Percentiles rank a stretch among this genome's conserved stretches.
phyloP scores from a whole-genome alignment of 371 early-diverging fungal species.

The Apophysomyces trapeziformis region DNA sequence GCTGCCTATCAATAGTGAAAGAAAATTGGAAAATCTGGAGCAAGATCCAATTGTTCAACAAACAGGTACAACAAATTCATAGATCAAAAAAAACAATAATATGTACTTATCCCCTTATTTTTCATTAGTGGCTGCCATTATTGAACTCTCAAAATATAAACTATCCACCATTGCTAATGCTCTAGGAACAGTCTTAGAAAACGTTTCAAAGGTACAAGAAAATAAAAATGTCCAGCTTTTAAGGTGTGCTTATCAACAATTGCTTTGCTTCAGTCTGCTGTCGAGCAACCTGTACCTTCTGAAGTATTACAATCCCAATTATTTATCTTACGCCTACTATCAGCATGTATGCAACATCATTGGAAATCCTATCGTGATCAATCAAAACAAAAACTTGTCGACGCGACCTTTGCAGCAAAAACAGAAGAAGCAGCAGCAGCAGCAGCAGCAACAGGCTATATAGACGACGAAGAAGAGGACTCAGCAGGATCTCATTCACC shows the following conservation, averaged over 20 bases:
- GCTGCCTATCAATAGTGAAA: constrained; percentile 65
- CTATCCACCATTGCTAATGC: constrained; percentile 60
- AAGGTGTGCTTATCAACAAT: too few species aligned
- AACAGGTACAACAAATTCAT: constrained; percentile 40
- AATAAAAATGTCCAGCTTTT: too few species aligned
- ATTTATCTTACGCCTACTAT: constrained; percentile 73
- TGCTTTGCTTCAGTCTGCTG: constrained; percentile 23
- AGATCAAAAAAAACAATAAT: neutral
- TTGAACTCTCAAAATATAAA: constrained; percentile 67
- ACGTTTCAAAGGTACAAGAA: constrained; percentile 61
- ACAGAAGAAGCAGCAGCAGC: constrained; percentile 23
- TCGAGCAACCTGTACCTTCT: constrained; percentile 61
- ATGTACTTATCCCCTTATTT: constrained; percentile 10
- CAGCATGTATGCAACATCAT: constrained; percentile 76
- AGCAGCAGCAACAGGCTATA: constrained; percentile 22
- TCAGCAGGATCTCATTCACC: constrained; percentile 12
- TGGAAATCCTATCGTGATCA: constrained; percentile 66
- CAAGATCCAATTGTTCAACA: constrained; percentile 72
- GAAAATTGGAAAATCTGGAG: constrained; percentile 61
- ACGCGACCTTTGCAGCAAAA: constrained; percentile 10
- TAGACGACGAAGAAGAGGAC: constrained; percentile 14
- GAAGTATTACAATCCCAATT: constrained; percentile 78
- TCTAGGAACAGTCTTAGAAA: constrained; percentile 64
- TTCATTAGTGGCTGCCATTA: constrained; percentile 56
- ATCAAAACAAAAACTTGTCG: constrained; percentile 25